These are phyloP conservation scores for Pleurotus giganteus DNA, from an alignment of 768 basidiomycete genomes.

Conservation along the genomic window DNA sequence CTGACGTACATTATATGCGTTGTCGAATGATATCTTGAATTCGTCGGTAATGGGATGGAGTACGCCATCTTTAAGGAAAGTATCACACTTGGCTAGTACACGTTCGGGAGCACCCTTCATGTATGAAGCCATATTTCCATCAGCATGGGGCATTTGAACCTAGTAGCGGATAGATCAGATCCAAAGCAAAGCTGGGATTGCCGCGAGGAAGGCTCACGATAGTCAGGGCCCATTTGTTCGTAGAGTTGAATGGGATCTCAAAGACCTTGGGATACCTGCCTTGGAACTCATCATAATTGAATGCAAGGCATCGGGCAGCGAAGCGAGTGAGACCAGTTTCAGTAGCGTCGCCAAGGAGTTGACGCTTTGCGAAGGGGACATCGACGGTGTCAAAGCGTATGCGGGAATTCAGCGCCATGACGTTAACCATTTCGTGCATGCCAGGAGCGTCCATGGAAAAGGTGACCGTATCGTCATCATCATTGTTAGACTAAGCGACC, in stretches of 20 bases:
- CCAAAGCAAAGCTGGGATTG: background rate
- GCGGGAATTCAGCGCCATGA: slow-evolving; percentile 63
- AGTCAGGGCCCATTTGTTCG: slow-evolving; percentile 72
- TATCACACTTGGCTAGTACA: slow-evolving; percentile 61
- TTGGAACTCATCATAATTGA: slow-evolving; percentile 53
- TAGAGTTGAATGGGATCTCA: slow-evolving; percentile 73
- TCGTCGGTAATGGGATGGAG: slow-evolving; percentile 48
- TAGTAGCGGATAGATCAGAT: slow-evolving; percentile 18
- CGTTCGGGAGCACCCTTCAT: slow-evolving; percentile 74
- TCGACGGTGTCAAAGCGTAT: slow-evolving; percentile 69
- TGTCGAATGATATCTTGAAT: slow-evolving; percentile 54
- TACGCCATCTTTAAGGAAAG: slow-evolving; percentile 53
- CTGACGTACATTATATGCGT: slow-evolving; percentile 54
- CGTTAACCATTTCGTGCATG: slow-evolving; percentile 66
- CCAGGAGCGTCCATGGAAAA: slow-evolving; percentile 54
- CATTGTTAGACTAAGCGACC: slow-evolving; percentile 55
- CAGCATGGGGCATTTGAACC: slow-evolving; percentile 53
- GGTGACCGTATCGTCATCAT: slow-evolving; percentile 46
- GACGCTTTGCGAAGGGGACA: slow-evolving; percentile 57
- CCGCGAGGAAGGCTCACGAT: slow-evolving; percentile 41
- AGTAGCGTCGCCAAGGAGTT: slow-evolving; percentile 71
- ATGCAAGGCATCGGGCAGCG: slow-evolving; percentile 50
- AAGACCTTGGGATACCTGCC: slow-evolving; percentile 58
- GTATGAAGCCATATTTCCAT: slow-evolving; percentile 49
- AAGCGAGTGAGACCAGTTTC: slow-evolving; percentile 73